A percentile compares a stretch with the other conserved stretches of the same genome.
Conservation (phyloP, 1,284 basidiomycete genomes). For the Trametes versicolor region DNA sequence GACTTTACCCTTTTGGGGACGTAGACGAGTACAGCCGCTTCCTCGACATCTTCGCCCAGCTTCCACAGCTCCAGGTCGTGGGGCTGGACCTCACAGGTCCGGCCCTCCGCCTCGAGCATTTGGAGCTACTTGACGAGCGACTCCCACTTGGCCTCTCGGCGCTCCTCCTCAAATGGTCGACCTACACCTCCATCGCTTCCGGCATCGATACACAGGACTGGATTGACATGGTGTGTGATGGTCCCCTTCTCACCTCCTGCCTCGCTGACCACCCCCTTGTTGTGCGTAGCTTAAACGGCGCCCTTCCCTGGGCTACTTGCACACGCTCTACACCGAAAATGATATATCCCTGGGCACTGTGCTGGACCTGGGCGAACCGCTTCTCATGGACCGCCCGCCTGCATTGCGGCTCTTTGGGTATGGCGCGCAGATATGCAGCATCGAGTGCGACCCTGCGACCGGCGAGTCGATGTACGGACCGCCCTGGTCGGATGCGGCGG, state of each 20-base stretch:
- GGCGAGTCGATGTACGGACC: background rate
- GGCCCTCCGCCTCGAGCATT: background rate
- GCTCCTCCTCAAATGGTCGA: slow-evolving; percentile 3
- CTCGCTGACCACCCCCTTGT: background rate
- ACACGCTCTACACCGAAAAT: slow-evolving; percentile 5
- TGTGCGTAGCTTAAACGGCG: slow-evolving; percentile 3
- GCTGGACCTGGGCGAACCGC: slow-evolving; percentile 13
- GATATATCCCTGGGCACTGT: no score
- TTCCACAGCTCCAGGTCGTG: slow-evolving; percentile 20
- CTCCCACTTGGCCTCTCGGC: slow-evolving; percentile 12
- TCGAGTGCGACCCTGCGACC: slow-evolving; percentile 6
- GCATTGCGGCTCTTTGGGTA: slow-evolving; percentile 21
- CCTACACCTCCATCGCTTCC: background rate
- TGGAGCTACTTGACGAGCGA: background rate
- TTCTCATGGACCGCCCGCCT: slow-evolving; percentile 18
- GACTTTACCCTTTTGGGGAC: background rate
- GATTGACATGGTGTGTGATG: background rate
- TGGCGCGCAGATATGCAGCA: slow-evolving; percentile 14
- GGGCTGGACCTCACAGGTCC: background rate
- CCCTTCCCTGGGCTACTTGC: slow-evolving; percentile 10
- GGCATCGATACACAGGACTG: background rate
- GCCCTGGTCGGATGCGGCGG: slow-evolving; percentile 3
- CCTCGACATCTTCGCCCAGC: background rate
- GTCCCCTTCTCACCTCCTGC: background rate
- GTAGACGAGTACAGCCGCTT: background rate